Base-by-base conservation (phyloP, 1,284 basidiomycete genomes). In the Ustilago sp. region DNA sequence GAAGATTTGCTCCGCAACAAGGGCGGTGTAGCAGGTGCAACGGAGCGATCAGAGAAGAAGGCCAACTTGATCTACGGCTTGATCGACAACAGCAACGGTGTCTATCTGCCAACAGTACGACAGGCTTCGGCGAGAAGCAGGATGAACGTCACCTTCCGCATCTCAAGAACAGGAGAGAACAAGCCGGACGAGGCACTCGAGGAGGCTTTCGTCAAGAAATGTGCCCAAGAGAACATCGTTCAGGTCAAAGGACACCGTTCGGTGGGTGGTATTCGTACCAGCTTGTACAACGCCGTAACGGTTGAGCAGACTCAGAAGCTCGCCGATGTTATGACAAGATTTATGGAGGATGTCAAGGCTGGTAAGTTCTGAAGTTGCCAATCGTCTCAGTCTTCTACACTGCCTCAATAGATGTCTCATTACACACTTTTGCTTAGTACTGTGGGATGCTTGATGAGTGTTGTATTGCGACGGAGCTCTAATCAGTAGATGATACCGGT, bases 261-360 rank as follows among this genome's bases (percentile, higher is more conserved):
- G 19, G 74, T 86, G 47, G 83, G 75, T 72, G 84, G 95, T 15
- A 92, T 97, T 64, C 92, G 97, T 17, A 91, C 93, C 4, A 97
- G 94, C 19, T 88, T 99, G 7, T 99, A 99, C 88, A 99, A 99
- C 77, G 95, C 96, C 9, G 89, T 98, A 71, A 92, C 93, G 1
- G 91, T 95, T 75, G 91, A 93, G 68, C 90, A 94, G 74, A 88
- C 89, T 4, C 72, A 88, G 68, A 84, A 81, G 17, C 80, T 90
- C 32, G 88, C 87, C 54, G 85, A 86, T 9, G 89, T 89, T 74
- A 89, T 90, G 85, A 77, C 86, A 41, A 78, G 83, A 11, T 89
- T 89, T 32, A 52, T 63, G 48, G 43, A 61, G 38, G 59, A 78
- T 41, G 57, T 74, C 70, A 73, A 73, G 63, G 60, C 56, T n/a